Percentiles rank a stretch among this genome's conserved stretches.
These are phyloP conservation scores for Hyphodiscus sp. DNA, from an alignment of 2,329 filamentous ascomycete species.

Conservation along the genomic window DNA sequence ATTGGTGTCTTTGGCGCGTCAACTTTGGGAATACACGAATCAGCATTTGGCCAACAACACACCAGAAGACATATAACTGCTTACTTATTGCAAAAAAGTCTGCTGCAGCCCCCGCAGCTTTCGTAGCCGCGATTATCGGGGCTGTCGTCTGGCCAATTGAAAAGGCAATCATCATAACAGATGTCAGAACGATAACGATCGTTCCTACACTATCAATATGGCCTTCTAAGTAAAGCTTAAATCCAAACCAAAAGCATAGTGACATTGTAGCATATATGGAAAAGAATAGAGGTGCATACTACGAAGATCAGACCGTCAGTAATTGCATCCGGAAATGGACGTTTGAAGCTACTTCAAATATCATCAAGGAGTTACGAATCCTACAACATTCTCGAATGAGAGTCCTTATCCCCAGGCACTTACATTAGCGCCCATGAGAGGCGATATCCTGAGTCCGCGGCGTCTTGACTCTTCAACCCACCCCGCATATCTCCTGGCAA, in stretches of 20 bases:
- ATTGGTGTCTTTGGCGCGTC: conserved; percentile 30
- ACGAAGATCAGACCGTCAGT: neutral
- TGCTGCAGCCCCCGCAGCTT: conserved; percentile 31
- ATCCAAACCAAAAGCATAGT: conserved; percentile 58
- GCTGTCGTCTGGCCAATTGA: conserved; percentile 48
- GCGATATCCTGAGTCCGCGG: neutral
- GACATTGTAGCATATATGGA: conserved; percentile 40
- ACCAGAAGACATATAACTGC: neutral
- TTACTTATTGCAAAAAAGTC: conserved; percentile 28
- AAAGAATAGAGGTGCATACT: conserved; percentile 33
- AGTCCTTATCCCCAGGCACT: conserved; percentile 33
- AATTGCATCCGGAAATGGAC: conserved; percentile 2
- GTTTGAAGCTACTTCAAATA: no score
- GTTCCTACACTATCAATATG: conserved; percentile 44
- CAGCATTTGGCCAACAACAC: neutral
- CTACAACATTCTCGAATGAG: conserved; percentile 1
- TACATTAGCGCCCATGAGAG: conserved; percentile 38
- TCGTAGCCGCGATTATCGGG: conserved; percentile 44
- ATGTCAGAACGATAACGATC: conserved; percentile 46
- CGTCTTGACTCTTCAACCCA: conserved; percentile 49
- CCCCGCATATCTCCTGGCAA: conserved; percentile 45
- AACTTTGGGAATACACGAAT: conserved; percentile 4
- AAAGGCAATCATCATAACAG: conserved; percentile 45
- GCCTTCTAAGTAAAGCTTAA: conserved; percentile 42
- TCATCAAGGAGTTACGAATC: no score